Conservation (phyloP, 2,329 filamentous ascomycete species). For the Pseudogymnoascus destructans region DNA sequence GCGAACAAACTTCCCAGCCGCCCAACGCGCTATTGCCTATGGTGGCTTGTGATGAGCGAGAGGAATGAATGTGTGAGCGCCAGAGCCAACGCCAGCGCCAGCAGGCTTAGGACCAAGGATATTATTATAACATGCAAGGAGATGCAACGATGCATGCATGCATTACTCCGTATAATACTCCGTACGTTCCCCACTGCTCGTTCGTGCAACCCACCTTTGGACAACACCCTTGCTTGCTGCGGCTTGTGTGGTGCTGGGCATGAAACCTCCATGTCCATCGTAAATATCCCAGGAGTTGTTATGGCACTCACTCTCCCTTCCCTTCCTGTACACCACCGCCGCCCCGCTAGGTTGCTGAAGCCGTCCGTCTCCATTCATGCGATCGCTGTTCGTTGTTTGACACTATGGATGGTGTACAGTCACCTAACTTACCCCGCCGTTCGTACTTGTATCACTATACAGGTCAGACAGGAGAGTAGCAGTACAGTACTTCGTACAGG, state of each 20-base stretch:
- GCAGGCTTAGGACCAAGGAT: slow-evolving; percentile 1
- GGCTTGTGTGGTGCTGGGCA: neutral
- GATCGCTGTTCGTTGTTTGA: slow-evolving; percentile 1
- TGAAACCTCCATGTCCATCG: slow-evolving; percentile 1
- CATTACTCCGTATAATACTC: slow-evolving; percentile 1
- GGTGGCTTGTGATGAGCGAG: neutral
- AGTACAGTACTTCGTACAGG: too few species aligned
- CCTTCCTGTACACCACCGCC: neutral
- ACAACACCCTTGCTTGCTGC: neutral
- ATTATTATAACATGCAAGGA: slow-evolving; percentile 8
- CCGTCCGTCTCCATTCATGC: slow-evolving; percentile 2
- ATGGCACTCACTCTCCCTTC: neutral
- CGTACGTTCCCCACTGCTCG: neutral
- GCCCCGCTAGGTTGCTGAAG: neutral
- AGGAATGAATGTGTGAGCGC: slow-evolving; percentile 5
- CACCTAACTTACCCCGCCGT: neutral
- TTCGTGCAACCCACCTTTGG: neutral
- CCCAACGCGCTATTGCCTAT: slow-evolving; percentile 1
- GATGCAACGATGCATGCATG: slow-evolving; percentile 4
- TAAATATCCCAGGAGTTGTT: neutral
- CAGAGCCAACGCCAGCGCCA: slow-evolving; percentile 8
- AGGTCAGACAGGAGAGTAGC: neutral
- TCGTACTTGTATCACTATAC: neutral
- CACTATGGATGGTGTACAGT: neutral
- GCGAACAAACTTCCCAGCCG: neutral